These are phyloP conservation scores for Verticillium nonalfalfae DNA, from an alignment of 2,329 filamentous ascomycete species.

Conservation along the genomic window DNA sequence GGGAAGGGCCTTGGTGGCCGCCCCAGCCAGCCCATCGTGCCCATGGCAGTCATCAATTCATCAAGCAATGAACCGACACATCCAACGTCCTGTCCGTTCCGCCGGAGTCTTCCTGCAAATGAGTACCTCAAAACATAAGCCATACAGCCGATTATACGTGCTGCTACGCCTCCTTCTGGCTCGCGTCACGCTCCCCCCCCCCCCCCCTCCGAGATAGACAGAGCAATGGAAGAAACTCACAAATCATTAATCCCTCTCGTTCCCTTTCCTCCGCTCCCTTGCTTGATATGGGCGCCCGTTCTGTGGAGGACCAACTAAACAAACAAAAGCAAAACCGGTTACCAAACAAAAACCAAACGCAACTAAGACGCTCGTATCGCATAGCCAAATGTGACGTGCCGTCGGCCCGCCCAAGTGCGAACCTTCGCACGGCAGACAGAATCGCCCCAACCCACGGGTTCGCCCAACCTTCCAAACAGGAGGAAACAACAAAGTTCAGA, in stretches of 20 bases:
- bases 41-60: background rate
- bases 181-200: background rate
- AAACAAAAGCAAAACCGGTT: no score
- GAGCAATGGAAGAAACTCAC: background rate
- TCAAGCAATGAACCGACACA: background rate
- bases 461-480: background rate
- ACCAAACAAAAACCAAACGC: no score
- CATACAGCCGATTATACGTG: background rate
- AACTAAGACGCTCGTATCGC: no score
- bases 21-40: background rate
- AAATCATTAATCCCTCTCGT: background rate
- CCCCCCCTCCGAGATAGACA: background rate
- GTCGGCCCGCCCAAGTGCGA: no score
- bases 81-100: background rate
- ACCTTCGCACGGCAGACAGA: no score
- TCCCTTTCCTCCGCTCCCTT: background rate
- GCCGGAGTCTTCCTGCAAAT: background rate
- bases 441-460: background rate
- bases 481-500: background rate
- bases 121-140: background rate
- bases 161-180: background rate
- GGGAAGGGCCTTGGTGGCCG: background rate
- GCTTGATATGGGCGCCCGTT: background rate
- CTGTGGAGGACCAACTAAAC: no score
- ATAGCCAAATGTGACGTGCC: no score